phyloP scores from a whole-genome alignment of 2,329 filamentous ascomycete genomes.

The Orbilia brochopaga region DNA sequence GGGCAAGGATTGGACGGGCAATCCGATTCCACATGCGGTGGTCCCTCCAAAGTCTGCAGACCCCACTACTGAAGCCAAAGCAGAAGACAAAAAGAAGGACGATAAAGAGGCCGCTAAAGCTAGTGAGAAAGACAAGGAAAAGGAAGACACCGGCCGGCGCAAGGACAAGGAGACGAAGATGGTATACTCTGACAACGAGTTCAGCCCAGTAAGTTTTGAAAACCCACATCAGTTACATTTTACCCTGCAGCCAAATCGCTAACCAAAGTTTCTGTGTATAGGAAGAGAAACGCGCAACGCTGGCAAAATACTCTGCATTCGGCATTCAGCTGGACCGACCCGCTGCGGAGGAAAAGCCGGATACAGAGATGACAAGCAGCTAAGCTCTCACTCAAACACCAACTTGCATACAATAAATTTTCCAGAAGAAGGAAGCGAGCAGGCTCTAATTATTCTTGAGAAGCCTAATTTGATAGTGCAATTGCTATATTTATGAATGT shows the following conservation, averaged over 20 bases:
- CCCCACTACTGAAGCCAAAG: not conserved
- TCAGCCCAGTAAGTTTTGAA: conserved; percentile 54
- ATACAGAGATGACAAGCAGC: conserved; percentile 50
- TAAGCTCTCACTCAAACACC: conserved; percentile 47
- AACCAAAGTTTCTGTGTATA: conserved; percentile 2
- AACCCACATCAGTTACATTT: conserved; percentile 14
- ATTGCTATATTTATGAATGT: not conserved
- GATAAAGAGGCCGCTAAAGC: conserved; percentile 50
- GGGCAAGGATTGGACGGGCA: conserved; percentile 44
- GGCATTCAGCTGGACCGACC: conserved; percentile 20
- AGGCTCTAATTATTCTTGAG: conserved; percentile 41
- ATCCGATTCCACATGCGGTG: conserved; percentile 41
- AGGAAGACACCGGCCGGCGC: conserved; percentile 50
- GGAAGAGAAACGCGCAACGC: conserved; percentile 52
- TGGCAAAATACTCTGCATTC: conserved; percentile 49
- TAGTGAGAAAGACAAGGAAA: conserved; percentile 49
- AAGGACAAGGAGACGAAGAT: conserved; percentile 54
- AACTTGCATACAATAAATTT: conserved; percentile 24
- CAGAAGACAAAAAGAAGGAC: conserved; percentile 51
- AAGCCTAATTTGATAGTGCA: conserved; percentile 5
- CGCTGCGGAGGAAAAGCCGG: conserved; percentile 23
- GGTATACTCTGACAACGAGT: conserved; percentile 54
- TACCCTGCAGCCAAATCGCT: conserved; percentile 8
- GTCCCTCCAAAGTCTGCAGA: conserved; percentile 21
- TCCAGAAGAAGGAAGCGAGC: conserved; percentile 7